Conservation (phyloP, 768 basidiomycete genomes). For the Strobilomyces confusus region DNA sequence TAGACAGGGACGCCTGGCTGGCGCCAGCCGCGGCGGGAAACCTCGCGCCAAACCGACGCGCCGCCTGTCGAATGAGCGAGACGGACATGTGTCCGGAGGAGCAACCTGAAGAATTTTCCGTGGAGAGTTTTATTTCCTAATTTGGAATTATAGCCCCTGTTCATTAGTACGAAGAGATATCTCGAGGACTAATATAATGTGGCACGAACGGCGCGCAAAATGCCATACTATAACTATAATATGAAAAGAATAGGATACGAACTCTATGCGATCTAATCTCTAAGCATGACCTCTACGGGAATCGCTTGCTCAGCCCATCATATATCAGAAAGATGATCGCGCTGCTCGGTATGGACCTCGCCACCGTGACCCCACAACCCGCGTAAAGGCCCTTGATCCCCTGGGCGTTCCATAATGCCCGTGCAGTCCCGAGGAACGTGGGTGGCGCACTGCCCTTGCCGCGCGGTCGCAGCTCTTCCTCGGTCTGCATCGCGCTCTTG, state of each 20-base stretch:
- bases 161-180: no score
- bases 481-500: constrained; percentile 94
- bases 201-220: no score
- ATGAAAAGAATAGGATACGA: no score
- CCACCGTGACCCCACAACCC: constrained; percentile 88
- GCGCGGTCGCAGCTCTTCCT: constrained; percentile 73
- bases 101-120: no score
- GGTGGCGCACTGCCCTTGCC: constrained; percentile 30
- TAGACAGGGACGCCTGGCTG: neutral
- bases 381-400: constrained; percentile 87
- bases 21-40: neutral
- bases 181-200: no score
- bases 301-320: constrained; percentile 61
- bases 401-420: constrained; percentile 66
- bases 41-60: neutral
- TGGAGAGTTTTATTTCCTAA: no score
- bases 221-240: no score
- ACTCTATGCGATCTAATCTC: no score
- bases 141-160: no score
- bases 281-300: constrained; percentile 34
- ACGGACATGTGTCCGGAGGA: no score
- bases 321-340: constrained; percentile 93
- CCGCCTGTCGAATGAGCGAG: constrained; percentile 7
- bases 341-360: constrained; percentile 81
- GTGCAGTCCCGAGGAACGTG: constrained; percentile 56